Evolutionary conservation across 1,284 basidiomycete species (phyloP).

Genomic region (Naganishia cerealis): DNA sequence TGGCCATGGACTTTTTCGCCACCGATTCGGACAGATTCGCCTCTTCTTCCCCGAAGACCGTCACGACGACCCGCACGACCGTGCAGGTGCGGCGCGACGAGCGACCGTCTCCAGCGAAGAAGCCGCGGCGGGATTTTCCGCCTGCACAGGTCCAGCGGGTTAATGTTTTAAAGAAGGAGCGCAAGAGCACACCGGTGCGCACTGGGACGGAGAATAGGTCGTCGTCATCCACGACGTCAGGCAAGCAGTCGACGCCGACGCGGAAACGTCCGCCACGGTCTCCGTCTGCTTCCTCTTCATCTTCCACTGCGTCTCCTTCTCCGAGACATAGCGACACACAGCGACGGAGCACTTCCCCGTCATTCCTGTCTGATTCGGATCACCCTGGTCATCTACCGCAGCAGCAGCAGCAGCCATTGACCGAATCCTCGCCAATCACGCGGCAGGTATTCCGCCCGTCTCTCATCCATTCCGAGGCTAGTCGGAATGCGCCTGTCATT

Average conservation of each 20-base stretch:
- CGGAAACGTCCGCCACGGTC: constrained; percentile 3
- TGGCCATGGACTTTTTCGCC: constrained; percentile 21
- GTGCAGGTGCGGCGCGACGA: constrained; percentile 7
- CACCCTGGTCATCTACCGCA: not conserved
- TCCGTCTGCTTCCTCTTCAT: constrained; percentile 12
- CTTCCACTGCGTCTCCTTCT: not conserved
- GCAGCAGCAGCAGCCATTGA: not conserved
- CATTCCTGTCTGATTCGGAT: not conserved
- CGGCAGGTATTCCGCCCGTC: constrained; percentile 23
- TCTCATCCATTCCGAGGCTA: constrained; percentile 5
- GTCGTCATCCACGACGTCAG: not conserved
- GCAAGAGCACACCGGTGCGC: constrained; percentile 9
- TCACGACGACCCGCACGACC: constrained; percentile 22
- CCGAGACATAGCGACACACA: not conserved
- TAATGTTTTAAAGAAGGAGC: not conserved
- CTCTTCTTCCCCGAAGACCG: constrained; percentile 1
- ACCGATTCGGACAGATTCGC: constrained; percentile 19
- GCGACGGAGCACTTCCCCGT: not conserved
- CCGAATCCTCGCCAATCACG: constrained; percentile 6
- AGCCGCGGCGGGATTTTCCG: not conserved
- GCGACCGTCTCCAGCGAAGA: constrained; percentile 6
- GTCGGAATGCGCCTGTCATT: not conserved
- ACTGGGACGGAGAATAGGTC: not conserved
- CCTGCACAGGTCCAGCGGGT: constrained; percentile 1
- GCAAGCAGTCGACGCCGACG: not conserved